These are phyloP conservation scores for Lachancea sp. DNA, from an alignment of 805 yeast species.

Conservation along the genomic window DNA sequence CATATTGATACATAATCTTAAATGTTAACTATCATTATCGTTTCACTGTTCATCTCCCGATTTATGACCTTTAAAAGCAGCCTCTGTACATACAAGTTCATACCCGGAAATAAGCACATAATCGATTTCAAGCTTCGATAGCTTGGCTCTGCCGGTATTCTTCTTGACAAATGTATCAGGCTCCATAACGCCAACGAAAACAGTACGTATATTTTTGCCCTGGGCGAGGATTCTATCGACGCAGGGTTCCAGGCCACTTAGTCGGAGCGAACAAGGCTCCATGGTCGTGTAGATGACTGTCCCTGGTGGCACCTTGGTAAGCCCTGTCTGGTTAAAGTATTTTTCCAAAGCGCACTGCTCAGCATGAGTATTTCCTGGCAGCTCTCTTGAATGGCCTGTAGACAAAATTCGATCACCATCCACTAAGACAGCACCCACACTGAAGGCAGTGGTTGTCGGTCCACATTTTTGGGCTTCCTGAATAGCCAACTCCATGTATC, in stretches of 20 bases:
- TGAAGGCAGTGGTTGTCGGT: slow-evolving; percentile 77
- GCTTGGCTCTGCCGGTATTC: slow-evolving; percentile 54
- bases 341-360: slow-evolving; percentile 91
- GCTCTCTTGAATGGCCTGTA: slow-evolving; percentile 84
- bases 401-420: slow-evolving; percentile 56
- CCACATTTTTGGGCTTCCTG: slow-evolving; percentile 74
- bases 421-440: slow-evolving; percentile 88
- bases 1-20: background rate
- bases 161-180: slow-evolving; percentile 83
- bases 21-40: background rate
- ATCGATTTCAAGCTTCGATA: slow-evolving; percentile 53
- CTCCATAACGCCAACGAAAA: slow-evolving; percentile 87
- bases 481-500: slow-evolving; percentile 70
- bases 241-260: slow-evolving; percentile 89
- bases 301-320: slow-evolving; percentile 54
- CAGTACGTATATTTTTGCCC: slow-evolving; percentile 48
- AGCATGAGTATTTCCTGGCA: slow-evolving; percentile 94
- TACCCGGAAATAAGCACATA: slow-evolving; percentile 80
- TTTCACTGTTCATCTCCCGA: background rate
- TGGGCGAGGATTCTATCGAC: slow-evolving; percentile 64
- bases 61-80: slow-evolving; percentile 69
- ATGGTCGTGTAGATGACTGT: slow-evolving; percentile 86
- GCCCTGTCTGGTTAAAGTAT: slow-evolving; percentile 39
- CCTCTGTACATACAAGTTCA: slow-evolving; percentile 58
- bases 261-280: slow-evolving; percentile 91